These are phyloP conservation scores for Botryotinia calthae DNA, from an alignment of 2,329 filamentous ascomycete species.

Conservation along the genomic window DNA sequence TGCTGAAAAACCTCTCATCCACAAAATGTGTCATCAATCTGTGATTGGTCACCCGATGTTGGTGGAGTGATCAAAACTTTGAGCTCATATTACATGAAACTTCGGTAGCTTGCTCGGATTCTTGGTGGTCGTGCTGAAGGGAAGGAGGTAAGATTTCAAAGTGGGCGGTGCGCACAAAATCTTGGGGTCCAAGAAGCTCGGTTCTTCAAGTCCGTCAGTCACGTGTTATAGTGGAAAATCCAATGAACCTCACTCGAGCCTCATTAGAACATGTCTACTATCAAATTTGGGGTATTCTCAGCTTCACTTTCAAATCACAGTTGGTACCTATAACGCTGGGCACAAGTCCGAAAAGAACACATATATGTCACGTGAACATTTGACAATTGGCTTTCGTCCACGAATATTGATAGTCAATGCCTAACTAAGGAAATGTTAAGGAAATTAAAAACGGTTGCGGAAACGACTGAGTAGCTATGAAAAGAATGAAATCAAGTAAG, in stretches of 20 bases:
- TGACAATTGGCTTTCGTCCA: not conserved
- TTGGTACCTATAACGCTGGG: not conserved
- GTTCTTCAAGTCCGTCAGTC: not conserved
- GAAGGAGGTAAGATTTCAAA: not conserved
- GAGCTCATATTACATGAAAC: not conserved
- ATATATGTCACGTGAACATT: not conserved
- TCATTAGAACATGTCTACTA: not conserved
- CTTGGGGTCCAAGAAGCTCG: not conserved
- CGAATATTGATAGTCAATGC: not conserved
- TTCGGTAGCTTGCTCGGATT: not conserved
- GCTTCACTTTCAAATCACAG: not conserved
- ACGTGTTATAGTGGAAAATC: not conserved
- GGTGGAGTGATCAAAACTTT: not conserved
- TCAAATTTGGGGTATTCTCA: not conserved
- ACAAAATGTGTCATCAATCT: not conserved
- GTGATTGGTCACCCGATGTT: not conserved
- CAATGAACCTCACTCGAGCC: no score
- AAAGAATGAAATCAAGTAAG: not conserved
- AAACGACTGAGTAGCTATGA: not conserved
- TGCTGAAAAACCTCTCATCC: not conserved
- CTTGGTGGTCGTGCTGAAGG: not conserved
- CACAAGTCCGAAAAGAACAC: not conserved
- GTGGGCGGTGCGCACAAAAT: not conserved
- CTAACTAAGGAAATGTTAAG: not conserved
- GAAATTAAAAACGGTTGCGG: no score